phyloP scores from a whole-genome alignment of 768 basidiomycete species.

The Amanita pseudoporphyria region DNA sequence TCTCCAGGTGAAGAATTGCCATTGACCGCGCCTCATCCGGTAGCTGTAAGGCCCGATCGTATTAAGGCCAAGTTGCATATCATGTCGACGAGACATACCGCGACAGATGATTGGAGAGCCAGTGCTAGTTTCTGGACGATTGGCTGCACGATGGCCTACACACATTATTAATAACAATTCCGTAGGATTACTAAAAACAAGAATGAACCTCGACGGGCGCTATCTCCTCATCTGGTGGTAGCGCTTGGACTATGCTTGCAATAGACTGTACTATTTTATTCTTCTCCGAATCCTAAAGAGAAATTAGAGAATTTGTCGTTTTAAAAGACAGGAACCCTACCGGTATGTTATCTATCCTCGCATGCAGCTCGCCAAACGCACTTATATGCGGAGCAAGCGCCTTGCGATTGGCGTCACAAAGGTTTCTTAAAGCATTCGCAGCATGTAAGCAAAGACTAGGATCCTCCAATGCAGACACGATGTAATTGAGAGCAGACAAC shows the following conservation, averaged over 20 bases:
- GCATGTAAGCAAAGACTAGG: constrained; percentile 57
- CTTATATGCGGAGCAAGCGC: constrained; percentile 76
- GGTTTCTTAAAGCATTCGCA: constrained; percentile 72
- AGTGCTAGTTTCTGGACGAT: constrained; percentile 62
- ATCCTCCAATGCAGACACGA: constrained; percentile 63
- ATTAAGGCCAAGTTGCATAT: neutral
- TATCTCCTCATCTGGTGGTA: constrained; percentile 72
- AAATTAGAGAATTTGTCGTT: constrained; percentile 5
- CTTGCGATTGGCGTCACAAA: constrained; percentile 86
- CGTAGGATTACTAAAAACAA: neutral
- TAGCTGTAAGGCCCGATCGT: constrained; percentile 27
- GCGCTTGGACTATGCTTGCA: constrained; percentile 85
- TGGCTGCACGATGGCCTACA: constrained; percentile 65
- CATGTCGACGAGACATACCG: constrained; percentile 26
- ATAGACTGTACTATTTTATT: constrained; percentile 89
- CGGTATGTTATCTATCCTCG: constrained; percentile 61
- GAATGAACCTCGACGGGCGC: constrained; percentile 58
- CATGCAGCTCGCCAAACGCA: constrained; percentile 79
- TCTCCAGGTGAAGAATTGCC: constrained; percentile 67
- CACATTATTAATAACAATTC: neutral
- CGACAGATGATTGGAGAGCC: constrained; percentile 43
- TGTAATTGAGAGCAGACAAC: constrained; percentile 57
- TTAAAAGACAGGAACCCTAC: constrained; percentile 30
- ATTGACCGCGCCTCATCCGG: constrained; percentile 63
- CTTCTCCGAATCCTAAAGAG: constrained; percentile 66